Percentiles rank a stretch among this genome's conserved stretches.
Conservation (phyloP, 768 basidiomycete species). For the Mycena galopus region DNA sequence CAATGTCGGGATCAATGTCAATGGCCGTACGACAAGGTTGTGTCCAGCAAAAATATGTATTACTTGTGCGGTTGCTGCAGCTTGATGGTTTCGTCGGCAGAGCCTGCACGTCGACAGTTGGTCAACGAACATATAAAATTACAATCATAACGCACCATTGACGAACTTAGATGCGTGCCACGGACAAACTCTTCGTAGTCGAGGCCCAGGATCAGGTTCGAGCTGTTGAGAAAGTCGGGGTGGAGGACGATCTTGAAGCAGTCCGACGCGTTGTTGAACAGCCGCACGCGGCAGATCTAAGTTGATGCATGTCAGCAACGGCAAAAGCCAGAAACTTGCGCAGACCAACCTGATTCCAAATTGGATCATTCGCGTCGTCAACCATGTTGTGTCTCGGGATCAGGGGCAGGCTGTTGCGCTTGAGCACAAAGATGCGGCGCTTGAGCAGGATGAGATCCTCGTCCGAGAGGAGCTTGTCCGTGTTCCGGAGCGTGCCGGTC, state of each 20-base stretch:
- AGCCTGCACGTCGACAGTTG: constrained; percentile 61
- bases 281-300: constrained; percentile 88
- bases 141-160: constrained; percentile 69
- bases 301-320: too few species aligned
- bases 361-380: constrained; percentile 87
- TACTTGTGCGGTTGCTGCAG: constrained; percentile 83
- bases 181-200: constrained; percentile 99
- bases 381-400: constrained; percentile 99
- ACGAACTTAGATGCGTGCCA: constrained; percentile 94
- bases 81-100: constrained; percentile 95
- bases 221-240: constrained; percentile 97
- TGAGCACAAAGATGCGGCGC: constrained; percentile 95
- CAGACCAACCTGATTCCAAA: too few species aligned
- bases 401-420: constrained; percentile 94
- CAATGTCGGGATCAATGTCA: constrained; percentile 87
- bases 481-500: constrained; percentile 49
- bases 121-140: background rate
- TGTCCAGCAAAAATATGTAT: constrained; percentile 88
- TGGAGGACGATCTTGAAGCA: constrained; percentile 98
- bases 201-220: constrained; percentile 96
- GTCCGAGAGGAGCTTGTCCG: constrained; percentile 80
- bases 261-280: constrained; percentile 91
- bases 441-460: constrained; percentile 97
- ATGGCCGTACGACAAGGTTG: constrained; percentile 89
- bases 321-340: too few species aligned